These are phyloP conservation scores for Rhizopus delemar DNA, from an alignment of 371 early-diverging fungal genomes.

Conservation along the genomic window DNA sequence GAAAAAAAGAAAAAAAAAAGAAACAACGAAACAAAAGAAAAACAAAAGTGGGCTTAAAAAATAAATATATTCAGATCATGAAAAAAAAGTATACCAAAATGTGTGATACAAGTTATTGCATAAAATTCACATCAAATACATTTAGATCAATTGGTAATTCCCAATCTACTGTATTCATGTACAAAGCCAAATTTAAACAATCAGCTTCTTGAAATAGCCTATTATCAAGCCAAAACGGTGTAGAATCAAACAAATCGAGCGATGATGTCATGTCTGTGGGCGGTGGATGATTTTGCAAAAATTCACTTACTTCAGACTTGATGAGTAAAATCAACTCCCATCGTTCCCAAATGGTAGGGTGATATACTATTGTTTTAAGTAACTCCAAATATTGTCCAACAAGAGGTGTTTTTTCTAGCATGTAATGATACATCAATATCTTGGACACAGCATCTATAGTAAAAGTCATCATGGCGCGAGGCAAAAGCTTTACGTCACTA, in stretches of 20 bases:
- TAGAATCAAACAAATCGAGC: background rate
- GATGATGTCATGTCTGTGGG: background rate
- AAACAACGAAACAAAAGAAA: background rate
- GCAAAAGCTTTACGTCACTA: constrained; percentile 7
- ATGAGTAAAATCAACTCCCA: constrained; percentile 12
- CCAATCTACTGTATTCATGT: background rate
- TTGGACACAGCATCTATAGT: constrained; percentile 14
- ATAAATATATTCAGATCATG: background rate
- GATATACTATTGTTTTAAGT: constrained; percentile 4
- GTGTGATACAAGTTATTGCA: background rate
- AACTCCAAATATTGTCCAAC: constrained; percentile 16
- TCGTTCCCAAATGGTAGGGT: constrained; percentile 9
- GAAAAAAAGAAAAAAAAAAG: background rate
- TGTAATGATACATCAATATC: constrained; percentile 21
- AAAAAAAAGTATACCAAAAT: background rate
- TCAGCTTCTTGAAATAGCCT: background rate
- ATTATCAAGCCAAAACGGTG: background rate
- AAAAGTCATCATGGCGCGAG: constrained; percentile 14
- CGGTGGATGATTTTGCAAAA: constrained; percentile 2
- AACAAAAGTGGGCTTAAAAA: constrained; percentile 4
- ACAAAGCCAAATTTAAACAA: background rate
- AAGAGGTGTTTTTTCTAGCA: constrained; percentile 2
- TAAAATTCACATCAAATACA: constrained; percentile 3
- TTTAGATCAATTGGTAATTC: background rate
- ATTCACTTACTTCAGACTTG: constrained; percentile 2